Percentiles rank a stretch among this genome's conserved stretches.
Conservation (phyloP, 352 stramenopile species). For the Globisporangium middletonii region DNA sequence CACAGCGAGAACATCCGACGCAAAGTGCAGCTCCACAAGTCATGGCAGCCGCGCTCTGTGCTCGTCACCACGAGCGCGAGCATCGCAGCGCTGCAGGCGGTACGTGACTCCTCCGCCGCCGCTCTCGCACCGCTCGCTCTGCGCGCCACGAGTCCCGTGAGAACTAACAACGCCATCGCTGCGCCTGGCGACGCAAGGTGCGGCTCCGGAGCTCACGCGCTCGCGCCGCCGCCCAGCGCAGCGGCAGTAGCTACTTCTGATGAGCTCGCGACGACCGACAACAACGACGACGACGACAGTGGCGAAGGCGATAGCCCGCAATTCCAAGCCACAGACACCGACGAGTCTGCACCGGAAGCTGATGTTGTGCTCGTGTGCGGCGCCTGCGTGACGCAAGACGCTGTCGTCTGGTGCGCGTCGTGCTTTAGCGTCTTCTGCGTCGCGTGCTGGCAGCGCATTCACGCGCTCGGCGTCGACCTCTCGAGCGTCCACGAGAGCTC, state of each 20-base stretch:
- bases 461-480: constrained; percentile 41
- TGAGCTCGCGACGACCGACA: not conserved
- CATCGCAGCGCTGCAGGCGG: constrained; percentile 6
- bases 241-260: not conserved
- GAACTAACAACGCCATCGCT: constrained; percentile 7
- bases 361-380: constrained; percentile 38
- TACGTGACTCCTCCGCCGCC: constrained; percentile 12
- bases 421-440: constrained; percentile 58
- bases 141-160: not conserved
- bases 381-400: constrained; percentile 21
- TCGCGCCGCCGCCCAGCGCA: not conserved
- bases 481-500: constrained; percentile 8
- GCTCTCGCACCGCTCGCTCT: not conserved
- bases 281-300: not conserved
- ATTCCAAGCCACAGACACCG: not conserved
- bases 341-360: not conserved
- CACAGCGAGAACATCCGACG: constrained; percentile 45
- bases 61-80: constrained; percentile 6
- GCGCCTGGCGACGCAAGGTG: not conserved
- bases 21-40: constrained; percentile 52
- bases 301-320: too few relatives aligned
- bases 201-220: not conserved
- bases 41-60: constrained; percentile 36
- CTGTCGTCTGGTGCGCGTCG: constrained; percentile 51
- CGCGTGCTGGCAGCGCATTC: constrained; percentile 41